Percentiles rank a stretch among this genome's conserved stretches.
These are phyloP conservation scores for Populus pruinosa DNA, from an alignment of 345 rosid genomes.

Conservation along the genomic window DNA sequence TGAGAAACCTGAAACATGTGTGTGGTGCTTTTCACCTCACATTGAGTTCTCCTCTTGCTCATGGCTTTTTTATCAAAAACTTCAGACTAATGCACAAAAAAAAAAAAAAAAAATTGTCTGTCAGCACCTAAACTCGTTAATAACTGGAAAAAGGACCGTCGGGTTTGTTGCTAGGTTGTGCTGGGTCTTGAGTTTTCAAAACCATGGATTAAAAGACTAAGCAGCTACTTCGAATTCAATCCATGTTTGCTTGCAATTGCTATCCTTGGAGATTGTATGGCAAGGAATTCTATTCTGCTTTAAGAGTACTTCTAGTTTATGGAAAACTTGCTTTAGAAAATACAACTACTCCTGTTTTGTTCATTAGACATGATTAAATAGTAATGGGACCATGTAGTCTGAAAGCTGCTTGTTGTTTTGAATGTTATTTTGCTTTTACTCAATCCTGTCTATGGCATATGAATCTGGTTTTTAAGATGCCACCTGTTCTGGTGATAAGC, in stretches of 20 bases:
- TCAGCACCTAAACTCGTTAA: neutral
- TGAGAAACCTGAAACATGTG: neutral
- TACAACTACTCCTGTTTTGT: neutral
- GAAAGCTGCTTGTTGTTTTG: neutral
- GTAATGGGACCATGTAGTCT: neutral
- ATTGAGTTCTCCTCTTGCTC: neutral
- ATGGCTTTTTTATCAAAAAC: neutral
- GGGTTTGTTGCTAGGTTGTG: neutral
- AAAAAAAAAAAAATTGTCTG: too few species aligned
- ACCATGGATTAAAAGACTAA: neutral
- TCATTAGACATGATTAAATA: neutral
- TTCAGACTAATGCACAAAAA: neutral
- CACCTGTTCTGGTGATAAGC: neutral
- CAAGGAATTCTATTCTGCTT: neutral
- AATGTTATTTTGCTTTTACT: neutral
- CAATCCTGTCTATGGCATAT: neutral
- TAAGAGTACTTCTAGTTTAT: neutral
- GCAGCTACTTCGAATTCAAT: neutral
- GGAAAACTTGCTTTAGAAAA: neutral
- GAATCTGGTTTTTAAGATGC: neutral
- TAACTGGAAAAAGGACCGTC: neutral
- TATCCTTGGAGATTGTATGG: neutral
- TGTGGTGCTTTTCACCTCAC: neutral
- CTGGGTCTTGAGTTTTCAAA: neutral
- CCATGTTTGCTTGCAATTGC: neutral